Base-by-base conservation (phyloP, 1,284 basidiomycete genomes). In the Sanghuangporus sanghuang region DNA sequence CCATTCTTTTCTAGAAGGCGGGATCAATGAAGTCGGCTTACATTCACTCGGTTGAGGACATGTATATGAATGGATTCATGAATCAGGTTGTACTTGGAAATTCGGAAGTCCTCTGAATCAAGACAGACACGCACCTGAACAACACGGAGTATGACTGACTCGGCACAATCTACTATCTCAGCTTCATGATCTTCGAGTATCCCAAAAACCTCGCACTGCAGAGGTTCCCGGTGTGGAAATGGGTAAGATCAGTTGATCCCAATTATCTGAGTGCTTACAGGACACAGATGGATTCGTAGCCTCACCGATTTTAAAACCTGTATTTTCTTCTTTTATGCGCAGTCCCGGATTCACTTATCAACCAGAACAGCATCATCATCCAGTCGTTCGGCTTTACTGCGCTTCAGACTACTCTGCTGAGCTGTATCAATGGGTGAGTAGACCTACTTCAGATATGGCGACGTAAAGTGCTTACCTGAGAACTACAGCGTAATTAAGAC, bases 171-270 rank as follows among this genome's bases (percentile, higher is more conserved):
- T 89, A 88, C 70, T 89, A 89, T 68, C 74, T 89, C 55, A 83
- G 84, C 69, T 89, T 87, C 71, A 79, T 89, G 9, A 69, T 77
- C 14, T 89, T 88, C 68, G 84, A 89, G 71, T 87, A 85, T 69
- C 87, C 87, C 3, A 87, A 91, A 70, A 89, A 89, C 68, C 75
- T 89, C n/a, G 86, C 83, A 3, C 79, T 92, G 6, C 90, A 92
- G 69, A 79, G 82, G 21, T 85, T 90, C 67, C 89, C 89, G 0
- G 86, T 90, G 23, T 89, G 85, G 36, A 89, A 85, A 77, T 91
- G 89, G 89, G 88, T 92, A 85, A 88, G 85, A 85, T 81, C 18
- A 67, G 58, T 52, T 40, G 59, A 50, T 32, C 3, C 27, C 27
- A 32, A 3, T 32, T 32, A 32, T 32, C 27, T 36, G 63, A 59